Evolutionary conservation across 345 rosid species (phyloP).

Genomic region (Melaleuca quinquenervia): DNA sequence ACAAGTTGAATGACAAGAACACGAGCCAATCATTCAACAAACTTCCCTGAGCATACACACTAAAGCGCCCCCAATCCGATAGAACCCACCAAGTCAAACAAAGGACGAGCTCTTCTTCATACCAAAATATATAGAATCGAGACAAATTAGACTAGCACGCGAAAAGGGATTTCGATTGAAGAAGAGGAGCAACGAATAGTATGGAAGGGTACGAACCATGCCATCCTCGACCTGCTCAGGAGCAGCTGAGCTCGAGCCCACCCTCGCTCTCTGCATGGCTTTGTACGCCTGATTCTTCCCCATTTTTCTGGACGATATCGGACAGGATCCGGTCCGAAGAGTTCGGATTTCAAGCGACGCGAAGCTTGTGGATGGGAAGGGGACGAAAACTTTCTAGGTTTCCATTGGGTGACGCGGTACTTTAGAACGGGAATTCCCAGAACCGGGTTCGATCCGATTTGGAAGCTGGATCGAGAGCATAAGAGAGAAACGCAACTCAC

Average conservation of each 20-base stretch:
- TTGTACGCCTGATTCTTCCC: constrained; percentile 99
- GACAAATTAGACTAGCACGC: background rate
- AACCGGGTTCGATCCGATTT: background rate
- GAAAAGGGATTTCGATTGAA: background rate
- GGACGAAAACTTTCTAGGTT: background rate
- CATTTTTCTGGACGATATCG: constrained; percentile 27
- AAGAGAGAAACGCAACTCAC: background rate
- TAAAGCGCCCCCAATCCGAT: background rate
- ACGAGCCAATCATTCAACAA: background rate
- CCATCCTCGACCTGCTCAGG: constrained; percentile 95
- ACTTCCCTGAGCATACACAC: background rate
- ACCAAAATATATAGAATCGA: background rate
- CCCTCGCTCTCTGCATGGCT: constrained; percentile 94
- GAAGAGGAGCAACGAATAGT: background rate
- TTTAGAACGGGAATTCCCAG: background rate
- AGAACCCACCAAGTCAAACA: background rate
- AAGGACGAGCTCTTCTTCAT: background rate
- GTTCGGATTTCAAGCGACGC: background rate
- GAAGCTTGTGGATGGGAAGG: background rate
- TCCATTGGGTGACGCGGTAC: background rate
- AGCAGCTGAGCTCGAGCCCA: constrained; percentile 73
- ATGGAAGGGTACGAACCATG: constrained; percentile 97
- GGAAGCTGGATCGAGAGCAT: background rate
- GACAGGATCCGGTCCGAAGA: background rate
- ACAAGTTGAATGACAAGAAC: background rate